A percentile compares a stretch with the other conserved stretches of the same genome.
These are phyloP conservation scores for Pseudocercospora cruenta DNA, from an alignment of 2,329 filamentous ascomycete species.

Conservation along the genomic window DNA sequence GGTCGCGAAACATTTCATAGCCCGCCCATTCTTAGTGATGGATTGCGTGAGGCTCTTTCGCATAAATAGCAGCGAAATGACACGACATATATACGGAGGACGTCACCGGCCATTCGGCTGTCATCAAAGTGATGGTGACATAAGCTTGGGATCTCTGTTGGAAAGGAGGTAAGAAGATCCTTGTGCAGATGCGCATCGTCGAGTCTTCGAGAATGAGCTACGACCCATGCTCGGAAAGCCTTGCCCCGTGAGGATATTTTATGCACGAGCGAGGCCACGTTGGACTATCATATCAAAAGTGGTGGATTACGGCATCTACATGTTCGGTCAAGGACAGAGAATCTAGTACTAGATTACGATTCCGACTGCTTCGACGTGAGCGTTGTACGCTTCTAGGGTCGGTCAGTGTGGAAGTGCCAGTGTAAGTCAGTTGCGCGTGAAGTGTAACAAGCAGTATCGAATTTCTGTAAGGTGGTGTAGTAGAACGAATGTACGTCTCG, in stretches of 20 bases:
- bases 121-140: background rate
- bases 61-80: slow-evolving; percentile 16
- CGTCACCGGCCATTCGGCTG: background rate
- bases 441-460: too few relatives aligned
- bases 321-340: background rate
- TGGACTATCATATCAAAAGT: background rate
- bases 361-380: too few relatives aligned
- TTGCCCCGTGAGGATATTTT: background rate
- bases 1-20: slow-evolving; percentile 13
- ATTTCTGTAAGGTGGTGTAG: too few relatives aligned
- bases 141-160: background rate
- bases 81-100: background rate
- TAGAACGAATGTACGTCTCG: background rate
- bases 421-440: too few relatives aligned
- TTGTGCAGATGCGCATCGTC: background rate
- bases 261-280: background rate
- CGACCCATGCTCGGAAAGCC: background rate
- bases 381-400: too few relatives aligned
- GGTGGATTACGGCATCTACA: background rate
- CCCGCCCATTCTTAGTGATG: slow-evolving; percentile 16
- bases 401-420: too few relatives aligned
- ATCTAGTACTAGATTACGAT: too few relatives aligned
- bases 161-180: background rate
- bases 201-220: background rate
- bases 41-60: slow-evolving; percentile 21